Percentiles rank a stretch among this genome's conserved stretches.
Evolutionary conservation across 2,329 filamentous ascomycete species (phyloP).

Genomic region (Dactylonectria estremocensis): DNA sequence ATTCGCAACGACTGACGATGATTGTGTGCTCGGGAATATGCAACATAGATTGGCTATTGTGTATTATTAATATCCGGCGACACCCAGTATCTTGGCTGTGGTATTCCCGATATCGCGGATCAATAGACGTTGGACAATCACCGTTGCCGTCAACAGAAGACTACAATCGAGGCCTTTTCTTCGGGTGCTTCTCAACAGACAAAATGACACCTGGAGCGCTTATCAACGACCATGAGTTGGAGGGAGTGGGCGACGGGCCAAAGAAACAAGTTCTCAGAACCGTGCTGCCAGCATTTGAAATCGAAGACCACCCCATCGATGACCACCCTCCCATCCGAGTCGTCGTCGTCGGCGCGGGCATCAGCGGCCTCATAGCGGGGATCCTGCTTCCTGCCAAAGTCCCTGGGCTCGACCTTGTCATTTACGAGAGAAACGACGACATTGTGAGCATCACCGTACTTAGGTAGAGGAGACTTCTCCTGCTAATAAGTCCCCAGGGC

Average conservation of each 20-base stretch:
- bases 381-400: slow-evolving; percentile 12
- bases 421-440: slow-evolving; percentile 16
- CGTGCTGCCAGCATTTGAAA: slow-evolving; percentile 6
- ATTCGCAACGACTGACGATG: slow-evolving; percentile 23
- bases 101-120: slow-evolving; percentile 4
- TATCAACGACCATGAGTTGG: not conserved
- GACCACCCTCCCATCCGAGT: slow-evolving; percentile 3
- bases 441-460: not conserved
- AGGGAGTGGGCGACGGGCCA: not conserved
- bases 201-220: slow-evolving; percentile 13
- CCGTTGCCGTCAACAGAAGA: not conserved
- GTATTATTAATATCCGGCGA: slow-evolving; percentile 7
- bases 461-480: too few relatives aligned
- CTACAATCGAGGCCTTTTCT: not conserved
- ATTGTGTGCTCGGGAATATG: slow-evolving; percentile 4
- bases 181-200: not conserved
- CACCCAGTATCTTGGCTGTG: slow-evolving; percentile 2
- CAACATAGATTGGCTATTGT: slow-evolving; percentile 10
- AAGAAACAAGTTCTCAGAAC: not conserved
- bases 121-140: not conserved
- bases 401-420: slow-evolving; percentile 13
- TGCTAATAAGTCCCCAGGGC: not conserved
- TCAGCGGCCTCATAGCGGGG: slow-evolving; percentile 8
- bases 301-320: slow-evolving; percentile 5
- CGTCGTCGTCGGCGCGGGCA: slow-evolving; percentile 10